Evolutionary conservation across 768 basidiomycete genomes (phyloP), one percentile per base, ranked within the genome.

Genomic region (Naematelia encephala): DNA sequence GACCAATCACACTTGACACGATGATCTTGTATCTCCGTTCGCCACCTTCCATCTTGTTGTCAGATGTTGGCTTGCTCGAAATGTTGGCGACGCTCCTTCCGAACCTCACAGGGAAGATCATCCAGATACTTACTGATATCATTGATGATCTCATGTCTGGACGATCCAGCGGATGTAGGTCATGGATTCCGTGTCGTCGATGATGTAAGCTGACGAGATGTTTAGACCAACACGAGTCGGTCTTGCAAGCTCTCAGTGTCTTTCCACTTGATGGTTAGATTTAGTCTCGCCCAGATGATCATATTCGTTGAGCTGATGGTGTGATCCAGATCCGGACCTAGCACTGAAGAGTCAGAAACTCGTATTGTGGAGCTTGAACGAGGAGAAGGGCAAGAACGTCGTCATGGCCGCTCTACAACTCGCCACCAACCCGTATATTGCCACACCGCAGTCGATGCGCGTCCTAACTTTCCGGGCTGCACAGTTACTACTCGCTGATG

Each of bases 361-460:
- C 2, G 68, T 72, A 2, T 43, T 72, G 1, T 72, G 67, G 67
- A 67, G 66, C 45, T 43, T 72, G 14, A 68, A 72, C 34, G 70
- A 72, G 56, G 62, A 63, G 19, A 56, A 63, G 39, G 61, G 60
- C 13, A 60, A 59, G 49, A 55, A 56, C 12, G 62, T 64, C 11
- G 70, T 72, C 8, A 66, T 69, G 25, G 58, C 63, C 5, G 70
- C 68, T 16, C 54, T 72, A 21, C 62, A 64, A 23, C 47, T 72
- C 23, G 58, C 64, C 0, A 69, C 57, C 23, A 62, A 67, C 39
- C 60, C 63, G 11, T 53, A 42, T 22, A 66, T 72, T 34, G 70
- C 68, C 2, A 65, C 56, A 13, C 51, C 57, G 3, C 12, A 27
- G 8, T 64, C 54, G 16, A 66, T 67, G 59, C 27, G 60, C 46